Percentiles rank a stretch among this genome's conserved stretches.
Conservation (phyloP, 768 basidiomycete species). For the Pisolithus orientalis region DNA sequence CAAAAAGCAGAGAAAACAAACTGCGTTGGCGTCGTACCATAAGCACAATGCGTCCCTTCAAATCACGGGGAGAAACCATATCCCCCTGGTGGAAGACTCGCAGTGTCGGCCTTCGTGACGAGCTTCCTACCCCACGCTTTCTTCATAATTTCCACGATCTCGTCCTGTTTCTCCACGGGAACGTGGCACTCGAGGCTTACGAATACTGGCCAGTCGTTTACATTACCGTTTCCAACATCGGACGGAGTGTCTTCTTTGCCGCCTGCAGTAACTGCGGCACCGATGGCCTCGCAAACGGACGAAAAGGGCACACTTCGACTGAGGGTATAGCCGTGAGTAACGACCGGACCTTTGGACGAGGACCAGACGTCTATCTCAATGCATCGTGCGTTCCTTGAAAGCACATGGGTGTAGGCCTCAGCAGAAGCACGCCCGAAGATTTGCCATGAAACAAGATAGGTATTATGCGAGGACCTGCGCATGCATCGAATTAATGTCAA, state of each 20-base stretch:
- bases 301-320: constrained; percentile 46
- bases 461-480: constrained; percentile 57
- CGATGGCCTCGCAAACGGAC: constrained; percentile 49
- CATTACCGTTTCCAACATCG: constrained; percentile 2
- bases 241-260: constrained; percentile 4
- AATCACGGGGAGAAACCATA: constrained; percentile 37
- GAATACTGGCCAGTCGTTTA: constrained; percentile 47
- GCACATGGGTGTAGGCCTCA: constrained; percentile 48
- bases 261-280: constrained; percentile 26
- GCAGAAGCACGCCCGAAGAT: constrained; percentile 49
- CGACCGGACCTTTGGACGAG: constrained; percentile 43
- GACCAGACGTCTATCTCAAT: constrained; percentile 71
- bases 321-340: constrained; percentile 59
- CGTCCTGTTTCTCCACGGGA: constrained; percentile 39
- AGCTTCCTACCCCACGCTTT: constrained; percentile 48
- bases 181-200: constrained; percentile 63
- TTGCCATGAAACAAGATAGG: constrained; percentile 55
- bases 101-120: constrained; percentile 27
- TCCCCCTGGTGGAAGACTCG: constrained; percentile 21
- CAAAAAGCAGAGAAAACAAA: not conserved
- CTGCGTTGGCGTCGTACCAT: constrained; percentile 36
- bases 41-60: constrained; percentile 49
- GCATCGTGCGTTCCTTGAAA: constrained; percentile 46
- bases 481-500: not conserved
- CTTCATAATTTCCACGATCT: constrained; percentile 48